These are phyloP conservation scores for Talaromyces atroroseus DNA, from an alignment of 2,329 filamentous ascomycete genomes.

Conservation along the genomic window DNA sequence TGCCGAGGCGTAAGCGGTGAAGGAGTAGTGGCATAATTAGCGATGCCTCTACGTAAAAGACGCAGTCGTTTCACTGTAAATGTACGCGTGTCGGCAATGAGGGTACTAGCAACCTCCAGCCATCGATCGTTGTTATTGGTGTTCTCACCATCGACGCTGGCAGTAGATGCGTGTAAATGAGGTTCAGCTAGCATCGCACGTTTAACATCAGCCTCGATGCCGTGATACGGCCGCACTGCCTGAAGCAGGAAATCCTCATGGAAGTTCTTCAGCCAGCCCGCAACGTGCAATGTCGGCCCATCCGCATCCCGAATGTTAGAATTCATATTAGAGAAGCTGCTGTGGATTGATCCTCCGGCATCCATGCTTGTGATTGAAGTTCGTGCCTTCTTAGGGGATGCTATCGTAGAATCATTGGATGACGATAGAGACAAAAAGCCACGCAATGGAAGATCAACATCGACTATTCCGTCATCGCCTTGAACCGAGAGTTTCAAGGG, in stretches of 20 bases:
- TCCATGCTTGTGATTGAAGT: constrained; percentile 50
- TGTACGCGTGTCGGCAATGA: constrained; percentile 51
- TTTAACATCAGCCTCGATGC: constrained; percentile 51
- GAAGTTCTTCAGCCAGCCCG: constrained; percentile 52
- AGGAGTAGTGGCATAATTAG: constrained; percentile 19
- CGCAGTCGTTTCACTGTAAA: constrained; percentile 53
- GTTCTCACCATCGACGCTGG: constrained; percentile 24
- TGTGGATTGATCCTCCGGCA: constrained; percentile 42
- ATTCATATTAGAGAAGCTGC: constrained; percentile 33
- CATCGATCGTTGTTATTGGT: constrained; percentile 39
- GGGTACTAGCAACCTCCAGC: constrained; percentile 53
- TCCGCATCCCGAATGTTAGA: constrained; percentile 31
- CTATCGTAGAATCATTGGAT: constrained; percentile 41
- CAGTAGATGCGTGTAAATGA: constrained; percentile 35
- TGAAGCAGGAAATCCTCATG: constrained; percentile 57
- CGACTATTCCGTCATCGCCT: constrained; percentile 55
- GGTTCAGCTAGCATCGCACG: constrained; percentile 53
- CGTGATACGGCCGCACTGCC: constrained; percentile 50
- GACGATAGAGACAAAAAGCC: constrained; percentile 45
- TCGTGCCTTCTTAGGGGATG: constrained; percentile 38
- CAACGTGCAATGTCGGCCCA: constrained; percentile 50
- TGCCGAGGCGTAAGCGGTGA: constrained; percentile 23
- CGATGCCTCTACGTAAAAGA: constrained; percentile 44
- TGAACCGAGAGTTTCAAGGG: constrained; percentile 52
- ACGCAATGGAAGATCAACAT: constrained; percentile 54